Percentiles rank a stretch among this genome's conserved stretches.
Conservation (phyloP, 2,329 filamentous ascomycete species). For the Fusarium hainanense region DNA sequence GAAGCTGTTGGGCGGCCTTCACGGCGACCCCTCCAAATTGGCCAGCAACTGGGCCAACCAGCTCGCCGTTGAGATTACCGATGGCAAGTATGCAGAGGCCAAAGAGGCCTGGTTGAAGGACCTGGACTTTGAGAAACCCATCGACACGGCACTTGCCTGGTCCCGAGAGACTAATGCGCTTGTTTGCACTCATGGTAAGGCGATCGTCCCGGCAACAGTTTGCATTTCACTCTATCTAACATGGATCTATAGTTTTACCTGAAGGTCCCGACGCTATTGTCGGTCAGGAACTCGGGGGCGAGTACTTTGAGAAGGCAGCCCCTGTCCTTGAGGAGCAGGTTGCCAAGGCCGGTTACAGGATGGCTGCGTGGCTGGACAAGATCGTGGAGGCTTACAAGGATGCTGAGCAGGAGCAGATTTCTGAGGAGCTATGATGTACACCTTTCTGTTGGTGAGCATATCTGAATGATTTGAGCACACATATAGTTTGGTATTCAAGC, state of each 20-base stretch:
- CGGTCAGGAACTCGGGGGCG: conserved; percentile 69
- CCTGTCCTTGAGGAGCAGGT: conserved; percentile 73
- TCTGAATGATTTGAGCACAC: neutral
- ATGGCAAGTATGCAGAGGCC: conserved; percentile 64
- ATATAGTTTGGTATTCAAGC: neutral
- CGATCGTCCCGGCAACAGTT: conserved; percentile 1
- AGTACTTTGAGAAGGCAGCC: conserved; percentile 73
- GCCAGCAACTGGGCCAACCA: conserved; percentile 67
- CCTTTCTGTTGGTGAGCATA: neutral
- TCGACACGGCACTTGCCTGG: conserved; percentile 70
- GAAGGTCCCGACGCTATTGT: conserved; percentile 68
- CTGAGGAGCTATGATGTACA: conserved; percentile 47
- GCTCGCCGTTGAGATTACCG: conserved; percentile 64
- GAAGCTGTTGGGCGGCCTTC: conserved; percentile 68
- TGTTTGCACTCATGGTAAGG: conserved; percentile 70
- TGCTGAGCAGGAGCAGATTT: conserved; percentile 33
- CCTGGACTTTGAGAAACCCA: conserved; percentile 65
- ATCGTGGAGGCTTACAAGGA: conserved; percentile 59
- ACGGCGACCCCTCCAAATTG: conserved; percentile 60
- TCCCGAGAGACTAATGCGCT: conserved; percentile 71
- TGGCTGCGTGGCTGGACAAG: conserved; percentile 74
- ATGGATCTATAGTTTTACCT: conserved; percentile 64
- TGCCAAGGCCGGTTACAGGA: conserved; percentile 74
- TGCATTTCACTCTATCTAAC: conserved; percentile 30
- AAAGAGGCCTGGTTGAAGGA: conserved; percentile 67